phyloP scores from a whole-genome alignment of 306 rosid species.

The Cercis canadensis region DNA sequence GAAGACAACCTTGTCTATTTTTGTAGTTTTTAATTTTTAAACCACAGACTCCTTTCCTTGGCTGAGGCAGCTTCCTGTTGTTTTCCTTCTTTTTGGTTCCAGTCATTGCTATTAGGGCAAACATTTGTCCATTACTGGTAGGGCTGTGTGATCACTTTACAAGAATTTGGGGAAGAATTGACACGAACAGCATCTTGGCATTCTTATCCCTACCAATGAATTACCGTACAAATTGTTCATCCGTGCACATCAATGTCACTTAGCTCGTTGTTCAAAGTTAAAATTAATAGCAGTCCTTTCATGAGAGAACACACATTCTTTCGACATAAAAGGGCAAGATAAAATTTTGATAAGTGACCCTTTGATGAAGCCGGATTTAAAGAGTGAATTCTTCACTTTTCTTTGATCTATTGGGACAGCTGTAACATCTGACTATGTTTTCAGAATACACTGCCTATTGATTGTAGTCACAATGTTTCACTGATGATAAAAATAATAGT shows the following conservation, averaged over 20 bases:
- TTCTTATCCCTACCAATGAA: background rate
- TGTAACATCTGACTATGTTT: too few relatives aligned
- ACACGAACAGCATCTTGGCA: background rate
- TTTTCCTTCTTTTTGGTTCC: constrained; percentile 39
- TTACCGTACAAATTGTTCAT: constrained; percentile 1
- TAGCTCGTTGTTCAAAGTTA: too few relatives aligned
- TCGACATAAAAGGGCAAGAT: background rate
- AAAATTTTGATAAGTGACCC: too few relatives aligned
- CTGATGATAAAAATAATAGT: too few relatives aligned
- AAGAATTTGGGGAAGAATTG: constrained; percentile 17
- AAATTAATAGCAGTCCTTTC: too few relatives aligned
- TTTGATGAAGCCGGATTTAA: too few relatives aligned
- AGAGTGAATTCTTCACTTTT: too few relatives aligned
- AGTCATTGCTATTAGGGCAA: constrained; percentile 21
- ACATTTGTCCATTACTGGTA: background rate
- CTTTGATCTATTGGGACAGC: too few relatives aligned
- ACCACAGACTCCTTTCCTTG: constrained; percentile 46
- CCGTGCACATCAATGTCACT: constrained; percentile 26
- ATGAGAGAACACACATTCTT: too few relatives aligned
- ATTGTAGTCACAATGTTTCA: too few relatives aligned
- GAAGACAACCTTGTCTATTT: constrained; percentile 45
- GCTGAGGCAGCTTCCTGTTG: constrained; percentile 48
- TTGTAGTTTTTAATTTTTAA: constrained; percentile 25
- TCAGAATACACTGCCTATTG: too few relatives aligned
- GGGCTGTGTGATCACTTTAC: constrained; percentile 38